Evolutionary conservation across 129 eudicot species (phyloP).

Genomic region (Erigeron canadensis): DNA sequence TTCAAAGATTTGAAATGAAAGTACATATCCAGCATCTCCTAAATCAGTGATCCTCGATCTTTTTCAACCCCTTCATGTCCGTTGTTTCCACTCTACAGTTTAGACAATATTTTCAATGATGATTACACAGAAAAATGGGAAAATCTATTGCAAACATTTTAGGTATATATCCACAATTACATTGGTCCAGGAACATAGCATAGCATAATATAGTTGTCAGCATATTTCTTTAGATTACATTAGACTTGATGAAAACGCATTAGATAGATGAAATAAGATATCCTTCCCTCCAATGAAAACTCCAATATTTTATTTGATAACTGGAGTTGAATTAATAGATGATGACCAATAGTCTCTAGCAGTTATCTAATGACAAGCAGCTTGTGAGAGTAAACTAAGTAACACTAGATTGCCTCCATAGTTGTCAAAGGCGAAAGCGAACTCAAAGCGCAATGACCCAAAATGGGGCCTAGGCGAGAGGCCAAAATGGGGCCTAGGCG

Average conservation of each 20-base stretch:
- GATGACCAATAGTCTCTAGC: background rate
- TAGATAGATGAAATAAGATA: no score
- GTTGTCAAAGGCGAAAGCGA: no score
- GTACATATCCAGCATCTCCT: conserved; percentile 11
- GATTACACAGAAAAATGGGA: background rate
- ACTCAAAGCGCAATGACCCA: no score
- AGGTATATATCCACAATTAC: background rate
- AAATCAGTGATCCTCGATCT: conserved; percentile 82
- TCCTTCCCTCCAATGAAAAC: background rate
- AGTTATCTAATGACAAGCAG: background rate
- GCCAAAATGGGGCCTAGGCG: no score
- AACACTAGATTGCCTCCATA: background rate
- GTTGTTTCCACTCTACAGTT: conserved; percentile 87
- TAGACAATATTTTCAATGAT: background rate
- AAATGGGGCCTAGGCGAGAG: no score
- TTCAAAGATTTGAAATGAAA: conserved; percentile 12
- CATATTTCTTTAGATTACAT: no score
- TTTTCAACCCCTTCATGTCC: conserved; percentile 96
- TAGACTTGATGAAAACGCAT: no score
- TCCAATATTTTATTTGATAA: background rate
- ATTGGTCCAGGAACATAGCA: background rate
- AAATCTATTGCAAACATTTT: no score
- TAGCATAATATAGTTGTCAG: background rate
- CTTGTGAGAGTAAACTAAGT: background rate
- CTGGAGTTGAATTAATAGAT: background rate